Evolutionary conservation across 202 grass and related monocot species (phyloP), one percentile per base, ranked within the genome.

Genomic region (Hordeum pubiflorum): DNA sequence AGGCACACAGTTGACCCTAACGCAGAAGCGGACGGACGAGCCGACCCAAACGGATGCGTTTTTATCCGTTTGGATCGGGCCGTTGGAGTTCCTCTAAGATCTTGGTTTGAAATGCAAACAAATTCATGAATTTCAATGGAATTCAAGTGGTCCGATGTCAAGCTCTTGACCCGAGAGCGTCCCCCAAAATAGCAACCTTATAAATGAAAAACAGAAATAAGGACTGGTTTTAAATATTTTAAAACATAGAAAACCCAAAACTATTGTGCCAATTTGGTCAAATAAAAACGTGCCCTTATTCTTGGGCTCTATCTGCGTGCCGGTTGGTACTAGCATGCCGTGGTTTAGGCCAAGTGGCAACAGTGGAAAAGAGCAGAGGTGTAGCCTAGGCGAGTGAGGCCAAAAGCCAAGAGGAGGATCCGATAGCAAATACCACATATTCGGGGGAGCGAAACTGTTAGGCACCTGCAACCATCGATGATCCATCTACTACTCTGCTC

Each of bases 401-500:
- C 77, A 58, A 85, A 82, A 74, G 79, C 20, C 14, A 33, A 74
- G 37, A 73, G 37, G 66, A 34, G 65, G 83, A 7, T 38, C 33
- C 44, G 7, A 31, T 46, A 71, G 79, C 60, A 83, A 89, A 86
- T 89, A 76, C 12, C 39, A 57, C 24, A 32, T 79, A 44, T 83
- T n/a, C 75, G 26, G 52, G 62, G 75, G 74, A 80, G 75, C 75
- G 63, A 79, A 58, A 24, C 54, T 54, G 71, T 38, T 80, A 84
- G 27, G 69, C 81, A 60, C 29, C 64, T 86, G 63, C 69, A 77
- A 43, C 70, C 39, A 54, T 44, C 79, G 72, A 52, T 78, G 77
- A 85, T 75, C 72, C 77, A 82, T 84, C 86, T 84, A 75, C 80
- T 23, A 68, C 40, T 48, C 24, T 52, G 18, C 76, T 48, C 34